A percentile compares a stretch with the other conserved stretches of the same genome.
phyloP scores from a whole-genome alignment of 805 yeast species.

The Komagataella phaffii region DNA sequence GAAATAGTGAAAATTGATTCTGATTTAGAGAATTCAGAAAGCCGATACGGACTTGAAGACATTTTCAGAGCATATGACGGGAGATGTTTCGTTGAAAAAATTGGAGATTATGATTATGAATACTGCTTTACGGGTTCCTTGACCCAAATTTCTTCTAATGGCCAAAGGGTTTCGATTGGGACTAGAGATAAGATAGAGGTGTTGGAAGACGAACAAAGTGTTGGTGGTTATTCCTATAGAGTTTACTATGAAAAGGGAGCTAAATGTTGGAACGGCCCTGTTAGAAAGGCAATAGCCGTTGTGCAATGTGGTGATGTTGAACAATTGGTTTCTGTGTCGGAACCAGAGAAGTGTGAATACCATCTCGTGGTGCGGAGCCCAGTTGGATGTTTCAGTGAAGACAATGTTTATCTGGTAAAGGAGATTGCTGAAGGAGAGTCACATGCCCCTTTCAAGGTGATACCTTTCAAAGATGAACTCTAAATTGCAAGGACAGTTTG shows the following conservation, averaged over 20 bases:
- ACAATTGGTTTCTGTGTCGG: slow-evolving; percentile 54
- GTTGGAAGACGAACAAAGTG: slow-evolving; percentile 5
- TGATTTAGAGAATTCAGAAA: slow-evolving; percentile 9
- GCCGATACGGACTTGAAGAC: slow-evolving; percentile 46
- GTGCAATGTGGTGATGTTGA: slow-evolving; percentile 54
- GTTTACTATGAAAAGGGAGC: slow-evolving; percentile 45
- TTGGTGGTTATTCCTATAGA: slow-evolving; percentile 3
- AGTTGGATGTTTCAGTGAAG: slow-evolving; percentile 22
- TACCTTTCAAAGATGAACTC: not conserved
- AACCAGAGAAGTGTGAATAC: slow-evolving; percentile 84
- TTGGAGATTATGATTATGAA: slow-evolving; percentile 63
- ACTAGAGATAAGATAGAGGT: slow-evolving; percentile 1
- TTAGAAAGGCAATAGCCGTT: slow-evolving; percentile 51
- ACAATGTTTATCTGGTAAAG: not conserved
- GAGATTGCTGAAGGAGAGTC: not conserved
- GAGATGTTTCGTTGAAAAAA: slow-evolving; percentile 28
- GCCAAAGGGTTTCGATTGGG: slow-evolving; percentile 40
- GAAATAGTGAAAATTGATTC: slow-evolving; percentile 2
- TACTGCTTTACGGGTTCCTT: slow-evolving; percentile 44
- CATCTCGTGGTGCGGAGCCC: slow-evolving; percentile 34
- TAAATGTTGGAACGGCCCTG: slow-evolving; percentile 92
- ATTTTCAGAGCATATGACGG: slow-evolving; percentile 46
- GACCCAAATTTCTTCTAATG: slow-evolving; percentile 36
- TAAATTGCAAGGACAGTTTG: not conserved
- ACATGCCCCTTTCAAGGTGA: not conserved